phyloP scores from a whole-genome alignment of 192 early-diverging fungal species.

The Allomyces arbusculus region DNA sequence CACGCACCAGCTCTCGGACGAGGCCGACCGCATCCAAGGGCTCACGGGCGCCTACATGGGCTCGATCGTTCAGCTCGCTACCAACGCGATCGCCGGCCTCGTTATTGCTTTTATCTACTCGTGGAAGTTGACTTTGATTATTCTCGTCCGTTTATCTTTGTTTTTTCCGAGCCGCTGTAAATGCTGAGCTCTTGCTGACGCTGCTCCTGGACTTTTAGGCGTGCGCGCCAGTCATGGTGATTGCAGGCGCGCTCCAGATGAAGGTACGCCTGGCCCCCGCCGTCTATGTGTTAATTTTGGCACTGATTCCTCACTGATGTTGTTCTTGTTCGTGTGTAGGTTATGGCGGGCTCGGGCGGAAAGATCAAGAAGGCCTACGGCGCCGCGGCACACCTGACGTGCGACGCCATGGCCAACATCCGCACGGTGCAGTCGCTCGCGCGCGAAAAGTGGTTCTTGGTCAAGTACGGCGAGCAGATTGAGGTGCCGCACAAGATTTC shows the following conservation, averaged over 20 bases:
- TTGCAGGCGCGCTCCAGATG: slow-evolving; percentile 28
- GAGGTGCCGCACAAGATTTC: slow-evolving; percentile 46
- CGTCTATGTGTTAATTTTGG: neutral
- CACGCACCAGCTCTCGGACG: slow-evolving; percentile 47
- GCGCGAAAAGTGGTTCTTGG: slow-evolving; percentile 46
- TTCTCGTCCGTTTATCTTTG: slow-evolving; percentile 11
- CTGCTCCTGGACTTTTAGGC: neutral
- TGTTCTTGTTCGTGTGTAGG: too few species aligned
- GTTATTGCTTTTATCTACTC: slow-evolving; percentile 46
- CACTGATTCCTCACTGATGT: neutral
- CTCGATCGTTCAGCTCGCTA: slow-evolving; percentile 7
- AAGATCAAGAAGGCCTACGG: slow-evolving; percentile 56
- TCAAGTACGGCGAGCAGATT: slow-evolving; percentile 37
- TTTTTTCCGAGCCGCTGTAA: too few species aligned
- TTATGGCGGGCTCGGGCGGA: slow-evolving; percentile 31
- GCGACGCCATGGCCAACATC: slow-evolving; percentile 65
- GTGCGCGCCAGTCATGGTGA: slow-evolving; percentile 33
- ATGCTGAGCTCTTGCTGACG: too few species aligned
- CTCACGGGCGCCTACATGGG: slow-evolving; percentile 8
- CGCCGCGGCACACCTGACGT: slow-evolving; percentile 54
- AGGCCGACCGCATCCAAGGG: slow-evolving; percentile 27
- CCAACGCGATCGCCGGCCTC: slow-evolving; percentile 16
- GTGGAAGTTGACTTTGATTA: slow-evolving; percentile 71
- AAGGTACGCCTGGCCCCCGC: slow-evolving; percentile 4
- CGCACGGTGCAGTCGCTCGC: slow-evolving; percentile 69